These are phyloP conservation scores for Chamaecrista fasciculata DNA, from an alignment of 306 rosid genomes.

Conservation along the genomic window DNA sequence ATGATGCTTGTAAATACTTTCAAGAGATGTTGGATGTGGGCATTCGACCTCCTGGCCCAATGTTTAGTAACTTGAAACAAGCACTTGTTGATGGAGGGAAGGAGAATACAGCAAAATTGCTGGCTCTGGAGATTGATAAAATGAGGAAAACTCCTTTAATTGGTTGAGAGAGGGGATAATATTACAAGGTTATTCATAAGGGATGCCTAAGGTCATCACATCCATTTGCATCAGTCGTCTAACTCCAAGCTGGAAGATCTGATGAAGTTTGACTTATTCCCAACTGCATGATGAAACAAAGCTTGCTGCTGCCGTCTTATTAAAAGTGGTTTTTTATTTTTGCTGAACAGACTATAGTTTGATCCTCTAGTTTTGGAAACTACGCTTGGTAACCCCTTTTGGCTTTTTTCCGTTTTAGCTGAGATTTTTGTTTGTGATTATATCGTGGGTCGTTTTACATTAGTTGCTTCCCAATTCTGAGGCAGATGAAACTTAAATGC, in stretches of 20 bases:
- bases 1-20: constrained; percentile 74
- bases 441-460: neutral
- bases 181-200: neutral
- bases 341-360: neutral
- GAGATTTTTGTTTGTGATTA: neutral
- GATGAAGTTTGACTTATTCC: neutral
- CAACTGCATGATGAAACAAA: neutral
- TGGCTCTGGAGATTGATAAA: constrained; percentile 51
- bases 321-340: neutral
- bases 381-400: neutral
- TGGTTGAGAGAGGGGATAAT: constrained; percentile 23
- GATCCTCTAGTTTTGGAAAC: neutral
- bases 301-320: neutral
- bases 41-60: constrained; percentile 62
- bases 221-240: neutral
- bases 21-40: constrained; percentile 76
- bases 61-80: constrained; percentile 63
- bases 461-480: neutral
- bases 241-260: neutral
- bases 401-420: neutral
- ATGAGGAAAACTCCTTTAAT: constrained; percentile 57
- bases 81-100: constrained; percentile 56
- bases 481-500: neutral
- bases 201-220: neutral
- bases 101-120: constrained; percentile 37